Evolutionary conservation across 345 rosid species (phyloP), one percentile per base, ranked within the genome.

Genomic region (Cardiospermum halicacabum): DNA sequence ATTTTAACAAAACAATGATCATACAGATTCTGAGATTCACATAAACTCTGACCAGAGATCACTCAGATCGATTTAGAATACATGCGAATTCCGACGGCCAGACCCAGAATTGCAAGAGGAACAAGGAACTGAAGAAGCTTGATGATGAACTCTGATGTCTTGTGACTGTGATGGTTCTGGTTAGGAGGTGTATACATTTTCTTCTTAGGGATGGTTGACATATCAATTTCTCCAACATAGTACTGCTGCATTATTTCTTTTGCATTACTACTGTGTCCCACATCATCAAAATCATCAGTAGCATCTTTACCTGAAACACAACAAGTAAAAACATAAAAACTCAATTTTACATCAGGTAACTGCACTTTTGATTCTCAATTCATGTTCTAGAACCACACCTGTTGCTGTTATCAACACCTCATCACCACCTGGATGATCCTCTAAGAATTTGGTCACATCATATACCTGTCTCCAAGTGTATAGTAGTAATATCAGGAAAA

Each of bases 401-500:
- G 86, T 78, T 59, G 81, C 76, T 16, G 81, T 70, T 73, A 83
- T 55, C 67, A 75, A 68, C 60, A 78, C 85, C 12, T 83, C 81
- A 49, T 80, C 83, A 39, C 91, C 95, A 70, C 91, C 91, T 50
- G 95, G 95, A 79, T 85, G 95, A 58, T 88, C 91, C 3, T 85
- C 91, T 83, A 88, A 72, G 75, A 88, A 88, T 72, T 83, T 84
- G 18, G 95, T 88, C 71, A 88, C 95, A 69, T 88, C 76, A 48
- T 75, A 88, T 5, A 88, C 91, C 95, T 88, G 66, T 12, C 49
- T 62, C 45, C n/a, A n/a, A n/a, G n/a, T n/a, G n/a, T n/a, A n/a
- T n/a, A n/a, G n/a, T n/a, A n/a, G n/a, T n/a, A n/a, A n/a, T n/a
- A n/a, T n/a, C n/a, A n/a, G n/a, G n/a, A n/a, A 36, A 13, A 21